Percentiles rank a stretch among this genome's conserved stretches.
These are phyloP conservation scores for Carex arenaria DNA, from an alignment of 202 grass and related monocot genomes.

Conservation along the genomic window DNA sequence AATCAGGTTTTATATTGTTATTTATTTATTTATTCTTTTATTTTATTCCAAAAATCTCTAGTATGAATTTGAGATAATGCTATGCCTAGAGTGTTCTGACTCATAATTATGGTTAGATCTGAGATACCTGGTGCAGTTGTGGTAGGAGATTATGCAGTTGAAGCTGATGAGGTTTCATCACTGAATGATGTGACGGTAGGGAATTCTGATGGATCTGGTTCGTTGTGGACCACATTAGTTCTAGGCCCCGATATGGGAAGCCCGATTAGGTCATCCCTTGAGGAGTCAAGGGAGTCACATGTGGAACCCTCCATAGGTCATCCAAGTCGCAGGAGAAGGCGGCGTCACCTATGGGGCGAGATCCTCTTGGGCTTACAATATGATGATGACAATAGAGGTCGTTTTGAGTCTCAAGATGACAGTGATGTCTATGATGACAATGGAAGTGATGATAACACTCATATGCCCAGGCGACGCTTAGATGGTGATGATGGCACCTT, in stretches of 20 bases:
- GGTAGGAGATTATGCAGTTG: slow-evolving; percentile 76
- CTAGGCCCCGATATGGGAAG: slow-evolving; percentile 68
- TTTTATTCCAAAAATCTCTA: background rate
- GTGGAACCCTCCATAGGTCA: slow-evolving; percentile 27
- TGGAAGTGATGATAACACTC: slow-evolving; percentile 49
- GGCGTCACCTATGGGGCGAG: slow-evolving; percentile 78
- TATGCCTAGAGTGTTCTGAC: background rate
- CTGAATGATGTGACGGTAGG: slow-evolving; percentile 36
- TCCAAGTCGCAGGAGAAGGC: slow-evolving; percentile 47
- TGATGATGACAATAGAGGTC: slow-evolving; percentile 32
- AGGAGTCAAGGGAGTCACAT: slow-evolving; percentile 43
- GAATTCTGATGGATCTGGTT: slow-evolving; percentile 46
- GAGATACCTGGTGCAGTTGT: slow-evolving; percentile 78
- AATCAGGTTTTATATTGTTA: slow-evolving; percentile 37
- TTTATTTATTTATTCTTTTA: background rate
- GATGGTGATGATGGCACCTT: background rate
- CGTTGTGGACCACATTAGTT: slow-evolving; percentile 68
- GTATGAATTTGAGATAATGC: background rate
- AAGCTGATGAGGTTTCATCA: slow-evolving; percentile 41
- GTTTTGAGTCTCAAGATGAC: slow-evolving; percentile 37
- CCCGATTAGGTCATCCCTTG: slow-evolving; percentile 38
- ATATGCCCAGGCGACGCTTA: slow-evolving; percentile 41
- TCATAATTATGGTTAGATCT: slow-evolving; percentile 18
- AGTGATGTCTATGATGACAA: slow-evolving; percentile 22
- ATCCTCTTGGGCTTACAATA: slow-evolving; percentile 67